Evolutionary conservation across 2,329 filamentous ascomycete genomes (phyloP).

Genomic region (Penicillium sp.): DNA sequence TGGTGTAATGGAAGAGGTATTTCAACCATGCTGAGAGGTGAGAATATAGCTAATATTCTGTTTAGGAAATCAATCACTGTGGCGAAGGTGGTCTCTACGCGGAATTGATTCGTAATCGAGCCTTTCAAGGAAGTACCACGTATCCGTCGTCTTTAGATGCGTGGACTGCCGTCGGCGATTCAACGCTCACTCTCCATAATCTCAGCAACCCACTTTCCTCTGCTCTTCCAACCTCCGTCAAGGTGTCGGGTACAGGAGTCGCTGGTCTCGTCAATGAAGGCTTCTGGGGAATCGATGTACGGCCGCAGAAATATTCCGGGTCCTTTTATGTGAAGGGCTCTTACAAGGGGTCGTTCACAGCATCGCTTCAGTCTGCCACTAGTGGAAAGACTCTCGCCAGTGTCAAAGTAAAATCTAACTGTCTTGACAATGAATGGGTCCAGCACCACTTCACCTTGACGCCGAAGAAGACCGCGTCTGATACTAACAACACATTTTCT

Average conservation of each 20-base stretch:
- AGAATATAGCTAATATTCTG: not conserved
- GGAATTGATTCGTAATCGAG: conserved; percentile 33
- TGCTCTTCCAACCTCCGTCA: conserved; percentile 42
- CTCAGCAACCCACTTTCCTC: conserved; percentile 42
- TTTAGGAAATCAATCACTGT: conserved; percentile 31
- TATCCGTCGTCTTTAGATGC: conserved; percentile 30
- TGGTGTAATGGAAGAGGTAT: conserved; percentile 32
- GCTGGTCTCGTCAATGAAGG: conserved; percentile 49
- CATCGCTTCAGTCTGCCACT: conserved; percentile 37
- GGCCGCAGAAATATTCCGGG: conserved; percentile 46
- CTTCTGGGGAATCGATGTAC: conserved; percentile 51
- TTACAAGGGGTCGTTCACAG: conserved; percentile 34
- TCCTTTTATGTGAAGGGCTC: conserved; percentile 47
- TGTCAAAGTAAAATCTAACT: conserved; percentile 31
- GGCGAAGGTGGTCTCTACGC: conserved; percentile 34
- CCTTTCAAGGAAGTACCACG: conserved; percentile 30
- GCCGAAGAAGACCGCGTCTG: conserved; percentile 18
- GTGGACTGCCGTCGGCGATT: conserved; percentile 29
- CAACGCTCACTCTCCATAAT: conserved; percentile 33
- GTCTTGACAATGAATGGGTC: conserved; percentile 35
- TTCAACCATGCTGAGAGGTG: not conserved
- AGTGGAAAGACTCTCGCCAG: conserved; percentile 37
- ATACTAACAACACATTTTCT: conserved; percentile 49
- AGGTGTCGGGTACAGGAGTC: conserved; percentile 40
- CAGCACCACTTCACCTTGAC: conserved; percentile 38